phyloP scores from a whole-genome alignment of 2,329 filamentous ascomycete species.

The Calonectria fujianensis region DNA sequence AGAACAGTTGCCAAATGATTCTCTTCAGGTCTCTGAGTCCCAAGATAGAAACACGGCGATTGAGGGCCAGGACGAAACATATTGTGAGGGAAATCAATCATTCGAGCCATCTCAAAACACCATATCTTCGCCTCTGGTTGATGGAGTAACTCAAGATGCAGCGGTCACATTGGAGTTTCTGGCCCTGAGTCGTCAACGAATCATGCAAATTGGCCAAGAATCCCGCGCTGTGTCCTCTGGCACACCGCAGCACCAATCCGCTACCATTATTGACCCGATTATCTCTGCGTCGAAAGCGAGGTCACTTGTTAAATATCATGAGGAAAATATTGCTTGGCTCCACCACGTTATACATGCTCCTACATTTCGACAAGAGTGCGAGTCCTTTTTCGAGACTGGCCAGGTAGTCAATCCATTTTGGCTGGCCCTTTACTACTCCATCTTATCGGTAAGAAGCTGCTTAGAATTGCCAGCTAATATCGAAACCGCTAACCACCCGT shows the following conservation, averaged over 20 bases:
- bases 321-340: conserved; percentile 10
- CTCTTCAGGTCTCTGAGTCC: neutral
- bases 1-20: too few relatives aligned
- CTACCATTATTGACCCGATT: neutral
- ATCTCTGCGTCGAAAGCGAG: neutral
- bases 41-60: neutral
- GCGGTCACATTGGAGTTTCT: conserved; percentile 8
- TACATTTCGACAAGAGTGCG: conserved; percentile 6
- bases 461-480: neutral
- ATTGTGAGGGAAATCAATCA: neutral
- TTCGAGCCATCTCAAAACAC: neutral
- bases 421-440: neutral
- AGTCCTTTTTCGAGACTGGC: neutral
- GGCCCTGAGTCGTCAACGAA: conserved; percentile 1
- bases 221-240: too few relatives aligned
- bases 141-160: conserved; percentile 6
- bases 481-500: neutral
- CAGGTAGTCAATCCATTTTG: conserved; percentile 9
- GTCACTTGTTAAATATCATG: neutral
- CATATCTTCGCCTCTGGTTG: neutral
- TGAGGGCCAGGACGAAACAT: neutral
- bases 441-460: neutral
- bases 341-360: conserved; percentile 4
- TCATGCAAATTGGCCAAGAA: conserved; percentile 4
- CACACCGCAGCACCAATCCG: neutral